Percentiles rank a stretch among this genome's conserved stretches.
phyloP scores from a whole-genome alignment of 768 basidiomycete species.

The Kwoniella dejecticola region DNA sequence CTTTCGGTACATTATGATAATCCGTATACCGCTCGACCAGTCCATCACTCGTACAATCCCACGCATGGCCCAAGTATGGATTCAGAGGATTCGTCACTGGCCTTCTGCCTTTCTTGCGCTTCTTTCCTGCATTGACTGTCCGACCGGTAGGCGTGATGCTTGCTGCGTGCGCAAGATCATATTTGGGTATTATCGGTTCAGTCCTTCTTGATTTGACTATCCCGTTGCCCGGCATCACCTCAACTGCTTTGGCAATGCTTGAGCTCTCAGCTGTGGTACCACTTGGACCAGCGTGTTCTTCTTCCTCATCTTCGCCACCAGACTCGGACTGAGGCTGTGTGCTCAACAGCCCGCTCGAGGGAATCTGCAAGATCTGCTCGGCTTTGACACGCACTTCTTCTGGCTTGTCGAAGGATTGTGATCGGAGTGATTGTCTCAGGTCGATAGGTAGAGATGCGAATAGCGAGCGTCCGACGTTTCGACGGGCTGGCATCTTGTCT shows the following conservation, averaged over 20 bases:
- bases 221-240: too few species aligned
- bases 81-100: slow-evolving; percentile 2
- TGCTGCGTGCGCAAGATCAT: neutral
- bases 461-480: slow-evolving; percentile 29
- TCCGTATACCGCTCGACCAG: slow-evolving; percentile 73
- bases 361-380: neutral
- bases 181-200: neutral
- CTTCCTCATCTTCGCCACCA: slow-evolving; percentile 14
- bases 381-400: slow-evolving; percentile 13
- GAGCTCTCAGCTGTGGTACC: too few species aligned
- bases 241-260: too few species aligned
- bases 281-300: slow-evolving; percentile 4
- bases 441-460: slow-evolving; percentile 46
- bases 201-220: neutral
- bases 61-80: slow-evolving; percentile 41
- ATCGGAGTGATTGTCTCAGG: slow-evolving; percentile 37
- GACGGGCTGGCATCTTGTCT: slow-evolving; percentile 20
- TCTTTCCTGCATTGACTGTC: neutral
- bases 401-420: slow-evolving; percentile 15
- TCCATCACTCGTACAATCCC: slow-evolving; percentile 71
- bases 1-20: slow-evolving; percentile 69
- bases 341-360: slow-evolving; percentile 3
- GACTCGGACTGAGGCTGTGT: slow-evolving; percentile 19
- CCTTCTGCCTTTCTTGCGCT: slow-evolving; percentile 18
- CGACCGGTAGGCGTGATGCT: too few species aligned